Evolutionary conservation across 225 moss, liverwort and hornwort genomes (phyloP).

Genomic region (Pseudoscleropodium purum): DNA sequence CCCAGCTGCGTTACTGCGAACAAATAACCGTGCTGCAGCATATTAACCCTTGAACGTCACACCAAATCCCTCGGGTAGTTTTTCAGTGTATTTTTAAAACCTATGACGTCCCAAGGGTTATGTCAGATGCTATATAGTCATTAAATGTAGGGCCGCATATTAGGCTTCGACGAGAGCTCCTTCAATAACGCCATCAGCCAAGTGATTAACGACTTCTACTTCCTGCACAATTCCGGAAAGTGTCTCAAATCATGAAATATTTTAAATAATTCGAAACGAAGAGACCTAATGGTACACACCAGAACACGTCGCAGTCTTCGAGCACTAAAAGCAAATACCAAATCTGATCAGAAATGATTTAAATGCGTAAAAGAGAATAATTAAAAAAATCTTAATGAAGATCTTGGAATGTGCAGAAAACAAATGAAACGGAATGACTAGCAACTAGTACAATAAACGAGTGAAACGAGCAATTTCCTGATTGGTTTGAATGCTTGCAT

Average conservation of each 20-base stretch:
- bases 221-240: conserved; percentile 6
- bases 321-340: background rate
- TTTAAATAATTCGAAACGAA: background rate
- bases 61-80: background rate
- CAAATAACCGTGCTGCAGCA: background rate
- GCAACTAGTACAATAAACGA: too few species aligned
- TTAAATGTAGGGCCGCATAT: background rate
- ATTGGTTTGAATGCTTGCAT: background rate
- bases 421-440: background rate
- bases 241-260: background rate
- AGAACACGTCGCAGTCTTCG: background rate
- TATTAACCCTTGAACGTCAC: background rate
- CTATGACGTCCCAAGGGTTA: background rate
- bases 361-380: background rate
- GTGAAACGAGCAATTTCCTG: too few species aligned
- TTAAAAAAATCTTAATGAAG: background rate
- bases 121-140: background rate
- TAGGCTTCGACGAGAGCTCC: background rate
- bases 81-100: background rate
- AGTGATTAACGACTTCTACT: background rate
- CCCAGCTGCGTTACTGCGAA: background rate
- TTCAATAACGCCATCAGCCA: background rate
- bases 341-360: background rate
- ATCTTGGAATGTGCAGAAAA: background rate
- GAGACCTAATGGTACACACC: background rate